Base-by-base conservation (phyloP, 2,329 filamentous ascomycete species). In the Clathrospora elynae region DNA sequence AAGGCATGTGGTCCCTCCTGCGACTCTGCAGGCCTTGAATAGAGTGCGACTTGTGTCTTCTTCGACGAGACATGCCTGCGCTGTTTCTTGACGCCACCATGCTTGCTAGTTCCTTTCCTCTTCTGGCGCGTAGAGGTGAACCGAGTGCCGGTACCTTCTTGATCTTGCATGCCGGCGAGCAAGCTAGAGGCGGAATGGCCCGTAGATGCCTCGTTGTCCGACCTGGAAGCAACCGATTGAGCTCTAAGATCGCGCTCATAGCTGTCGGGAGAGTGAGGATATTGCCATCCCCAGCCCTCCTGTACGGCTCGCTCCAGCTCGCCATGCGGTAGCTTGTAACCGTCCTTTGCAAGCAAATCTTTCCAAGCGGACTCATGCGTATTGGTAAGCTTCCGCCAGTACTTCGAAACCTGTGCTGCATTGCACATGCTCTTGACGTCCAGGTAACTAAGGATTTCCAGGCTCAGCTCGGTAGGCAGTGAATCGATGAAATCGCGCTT, bases 241-340 rank as follows among this genome's bases (percentile, higher is more conserved):
- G 83, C 79, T 3, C 88, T 89, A 34, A 96, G 71, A 64, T 99
- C 91, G 44, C 82, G 80, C 69, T 99, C 93, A 41, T 80, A 89
- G 16, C 87, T 89, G 38, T 88, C 81, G 3, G 78, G 71, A 0
- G 87, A 87, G 41, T 83, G 81, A 0, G 91, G 89, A 64, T 92
- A 89, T 67, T 99, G 93, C 90, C 93, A 99, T 10, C 91, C 93
- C 93, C 93, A 99, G 10, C 93, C 93, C 74, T 97, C 89, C 28
- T 78, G 76, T 41, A 97, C 90, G 19, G 93, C 91, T 57, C 86
- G 85, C 53, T 89, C 84, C 16, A 99, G 77, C 70, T 99, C 93
- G 12, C 88, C 89, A 1, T 85, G 77, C 0, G 90, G 85, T 2
- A 99, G 75, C 18, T 75, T 75, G 68, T 88, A 96, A 0, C 90